Evolutionary conservation across 306 rosid species (phyloP).

Genomic region (Cicer bijugum): DNA sequence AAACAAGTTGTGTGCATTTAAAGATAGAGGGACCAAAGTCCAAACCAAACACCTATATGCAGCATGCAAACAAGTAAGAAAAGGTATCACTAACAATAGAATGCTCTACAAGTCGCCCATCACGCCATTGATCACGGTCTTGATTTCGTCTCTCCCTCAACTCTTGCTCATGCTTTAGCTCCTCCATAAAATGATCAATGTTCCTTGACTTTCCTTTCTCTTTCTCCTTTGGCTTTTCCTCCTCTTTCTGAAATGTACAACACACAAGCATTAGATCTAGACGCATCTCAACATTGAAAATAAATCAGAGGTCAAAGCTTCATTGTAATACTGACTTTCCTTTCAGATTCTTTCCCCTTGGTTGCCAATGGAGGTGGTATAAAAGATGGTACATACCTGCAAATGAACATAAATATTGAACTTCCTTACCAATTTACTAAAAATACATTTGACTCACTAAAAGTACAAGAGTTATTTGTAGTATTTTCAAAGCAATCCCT

Average conservation of each 20-base stretch:
- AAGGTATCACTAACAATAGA: slow-evolving; percentile 61
- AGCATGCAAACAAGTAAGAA: slow-evolving; percentile 17
- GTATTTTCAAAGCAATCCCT: slow-evolving; percentile 38
- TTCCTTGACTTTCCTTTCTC: slow-evolving; percentile 91
- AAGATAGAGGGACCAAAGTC: slow-evolving; percentile 22
- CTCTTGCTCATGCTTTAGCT: slow-evolving; percentile 95
- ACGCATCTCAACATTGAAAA: slow-evolving; percentile 31
- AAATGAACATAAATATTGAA: slow-evolving; percentile 55
- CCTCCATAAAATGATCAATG: slow-evolving; percentile 97
- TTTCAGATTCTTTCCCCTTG: slow-evolving; percentile 92
- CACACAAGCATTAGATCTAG: slow-evolving; percentile 42
- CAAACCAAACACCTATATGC: slow-evolving; percentile 30
- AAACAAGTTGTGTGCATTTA: slow-evolving; percentile 20
- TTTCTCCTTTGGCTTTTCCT: slow-evolving; percentile 86
- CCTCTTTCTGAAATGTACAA: slow-evolving; percentile 73
- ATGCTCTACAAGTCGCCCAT: slow-evolving; percentile 74
- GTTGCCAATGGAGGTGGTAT: slow-evolving; percentile 97
- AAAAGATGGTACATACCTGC: slow-evolving; percentile 98
- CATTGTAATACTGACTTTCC: slow-evolving; percentile 65
- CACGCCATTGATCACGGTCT: slow-evolving; percentile 88
- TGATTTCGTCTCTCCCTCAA: slow-evolving; percentile 93
- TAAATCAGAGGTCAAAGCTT: slow-evolving; percentile 26
- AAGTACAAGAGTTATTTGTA: slow-evolving; percentile 24
- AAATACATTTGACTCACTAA: slow-evolving; percentile 36
- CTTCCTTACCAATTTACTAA: slow-evolving; percentile 43